Evolutionary conservation across 805 yeast species (phyloP).

Genomic region (Ogataea neopini): DNA sequence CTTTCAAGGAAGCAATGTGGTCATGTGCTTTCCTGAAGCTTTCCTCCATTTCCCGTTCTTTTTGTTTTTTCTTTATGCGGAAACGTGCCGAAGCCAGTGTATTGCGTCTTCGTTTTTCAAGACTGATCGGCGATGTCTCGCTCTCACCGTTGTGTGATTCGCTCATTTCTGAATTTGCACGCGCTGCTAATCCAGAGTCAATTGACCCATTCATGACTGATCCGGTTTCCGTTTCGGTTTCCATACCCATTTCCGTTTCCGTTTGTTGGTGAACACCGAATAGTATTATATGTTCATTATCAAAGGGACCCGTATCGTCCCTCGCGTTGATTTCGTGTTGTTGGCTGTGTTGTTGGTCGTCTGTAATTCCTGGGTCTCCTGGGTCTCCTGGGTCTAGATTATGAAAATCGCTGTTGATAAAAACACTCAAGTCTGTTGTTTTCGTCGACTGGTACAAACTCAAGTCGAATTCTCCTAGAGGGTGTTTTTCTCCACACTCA

Average conservation of each 20-base stretch:
- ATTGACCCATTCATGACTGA: neutral
- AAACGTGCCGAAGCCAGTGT: slow-evolving; percentile 69
- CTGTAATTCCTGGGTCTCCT: too few relatives aligned
- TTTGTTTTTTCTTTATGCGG: slow-evolving; percentile 59
- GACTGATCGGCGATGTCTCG: neutral
- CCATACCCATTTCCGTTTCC: neutral
- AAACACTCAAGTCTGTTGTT: slow-evolving; percentile 23
- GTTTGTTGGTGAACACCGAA: neutral
- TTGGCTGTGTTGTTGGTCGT: too few relatives aligned
- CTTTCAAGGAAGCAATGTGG: slow-evolving; percentile 45
- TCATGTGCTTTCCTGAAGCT: slow-evolving; percentile 45
- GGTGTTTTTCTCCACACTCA: neutral
- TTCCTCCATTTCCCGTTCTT: slow-evolving; percentile 59
- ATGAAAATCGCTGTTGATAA: slow-evolving; percentile 27
- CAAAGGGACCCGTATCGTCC: neutral
- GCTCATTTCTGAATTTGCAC: too few relatives aligned
- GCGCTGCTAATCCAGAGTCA: neutral
- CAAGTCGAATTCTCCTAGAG: slow-evolving; percentile 23
- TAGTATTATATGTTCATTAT: neutral
- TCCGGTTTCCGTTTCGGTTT: neutral
- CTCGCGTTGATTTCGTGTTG: neutral
- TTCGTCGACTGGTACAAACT: slow-evolving; percentile 11
- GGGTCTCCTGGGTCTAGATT: slow-evolving; percentile 28
- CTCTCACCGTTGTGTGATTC: neutral
- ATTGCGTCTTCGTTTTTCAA: slow-evolving; percentile 56